Conservation (phyloP, 108 stramenopile species). For the Nitzschia sp. region DNA sequence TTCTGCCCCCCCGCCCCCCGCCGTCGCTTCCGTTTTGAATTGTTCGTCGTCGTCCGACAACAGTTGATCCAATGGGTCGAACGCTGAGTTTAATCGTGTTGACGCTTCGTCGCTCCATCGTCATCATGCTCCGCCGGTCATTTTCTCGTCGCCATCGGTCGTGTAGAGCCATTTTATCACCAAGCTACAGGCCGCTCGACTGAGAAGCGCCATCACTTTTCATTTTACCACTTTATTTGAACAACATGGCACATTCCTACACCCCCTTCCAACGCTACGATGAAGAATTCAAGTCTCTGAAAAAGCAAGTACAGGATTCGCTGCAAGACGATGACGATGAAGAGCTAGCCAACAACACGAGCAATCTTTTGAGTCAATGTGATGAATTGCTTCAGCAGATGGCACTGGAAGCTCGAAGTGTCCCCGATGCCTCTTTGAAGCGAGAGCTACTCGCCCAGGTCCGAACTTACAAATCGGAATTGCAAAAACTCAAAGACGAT, state of each 20-base stretch:
- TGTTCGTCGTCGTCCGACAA: too few species aligned
- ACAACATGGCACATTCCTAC: conserved; percentile 35
- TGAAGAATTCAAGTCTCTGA: conserved; percentile 91
- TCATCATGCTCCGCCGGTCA: too few species aligned
- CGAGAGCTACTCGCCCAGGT: conserved; percentile 76
- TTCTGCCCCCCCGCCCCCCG: too few species aligned
- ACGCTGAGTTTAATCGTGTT: too few species aligned
- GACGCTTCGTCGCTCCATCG: too few species aligned
- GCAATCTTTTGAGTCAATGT: conserved; percentile 80
- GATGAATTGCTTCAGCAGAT: conserved; percentile 95
- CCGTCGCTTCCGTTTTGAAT: too few species aligned
- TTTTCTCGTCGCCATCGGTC: too few species aligned
- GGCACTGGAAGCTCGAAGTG: conserved; percentile 90
- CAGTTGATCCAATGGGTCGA: too few species aligned
- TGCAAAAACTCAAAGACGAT: conserved; percentile 50
- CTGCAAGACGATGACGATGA: conserved; percentile 29
- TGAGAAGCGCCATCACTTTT: too few species aligned
- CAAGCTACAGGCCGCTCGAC: too few species aligned
- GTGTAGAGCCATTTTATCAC: too few species aligned
- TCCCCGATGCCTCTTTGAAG: conserved; percentile 64
- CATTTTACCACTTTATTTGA: too few species aligned
- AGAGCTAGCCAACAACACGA: conserved; percentile 39
- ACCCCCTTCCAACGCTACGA: conserved; percentile 91
- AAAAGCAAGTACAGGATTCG: conserved; percentile 69
- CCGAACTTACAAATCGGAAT: conserved; percentile 51